phyloP scores from a whole-genome alignment of 306 rosid species.

The Abrus precatorius region DNA sequence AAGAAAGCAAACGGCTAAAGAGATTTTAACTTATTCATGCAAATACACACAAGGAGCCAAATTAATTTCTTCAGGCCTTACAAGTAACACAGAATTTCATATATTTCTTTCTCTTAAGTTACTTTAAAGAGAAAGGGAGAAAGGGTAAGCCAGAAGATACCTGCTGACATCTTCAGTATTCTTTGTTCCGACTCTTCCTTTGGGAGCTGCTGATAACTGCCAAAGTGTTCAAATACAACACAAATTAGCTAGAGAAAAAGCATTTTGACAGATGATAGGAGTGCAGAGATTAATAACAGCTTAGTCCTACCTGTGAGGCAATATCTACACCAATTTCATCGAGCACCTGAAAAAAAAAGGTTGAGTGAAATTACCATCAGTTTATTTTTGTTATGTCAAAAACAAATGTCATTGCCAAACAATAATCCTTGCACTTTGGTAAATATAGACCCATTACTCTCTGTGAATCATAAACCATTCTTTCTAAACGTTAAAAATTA shows the following conservation, averaged over 20 bases:
- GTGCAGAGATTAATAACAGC: slow-evolving; percentile 28
- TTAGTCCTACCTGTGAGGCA: slow-evolving; percentile 85
- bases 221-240: slow-evolving; percentile 48
- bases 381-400: slow-evolving; percentile 40
- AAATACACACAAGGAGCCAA: slow-evolving; percentile 14
- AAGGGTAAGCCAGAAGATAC: slow-evolving; percentile 51
- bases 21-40: neutral
- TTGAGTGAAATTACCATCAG: slow-evolving; percentile 39
- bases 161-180: slow-evolving; percentile 80
- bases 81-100: neutral
- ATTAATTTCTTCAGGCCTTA: neutral
- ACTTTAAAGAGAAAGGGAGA: neutral
- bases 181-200: slow-evolving; percentile 82
- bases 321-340: slow-evolving; percentile 98
- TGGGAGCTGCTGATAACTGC: slow-evolving; percentile 96
- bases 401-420: slow-evolving; percentile 31
- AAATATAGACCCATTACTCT: slow-evolving; percentile 6
- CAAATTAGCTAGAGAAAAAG: slow-evolving; percentile 54
- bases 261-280: slow-evolving; percentile 17
- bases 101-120: slow-evolving; percentile 1
- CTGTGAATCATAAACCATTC: slow-evolving; percentile 35
- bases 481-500: slow-evolving; percentile 43
- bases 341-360: slow-evolving; percentile 73
- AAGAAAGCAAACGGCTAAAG: neutral
- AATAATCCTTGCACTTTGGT: slow-evolving; percentile 7